A percentile compares a stretch with the other conserved stretches of the same genome.
Conservation (phyloP, 83 land plant genomes). For the Larix sibirica region DNA sequence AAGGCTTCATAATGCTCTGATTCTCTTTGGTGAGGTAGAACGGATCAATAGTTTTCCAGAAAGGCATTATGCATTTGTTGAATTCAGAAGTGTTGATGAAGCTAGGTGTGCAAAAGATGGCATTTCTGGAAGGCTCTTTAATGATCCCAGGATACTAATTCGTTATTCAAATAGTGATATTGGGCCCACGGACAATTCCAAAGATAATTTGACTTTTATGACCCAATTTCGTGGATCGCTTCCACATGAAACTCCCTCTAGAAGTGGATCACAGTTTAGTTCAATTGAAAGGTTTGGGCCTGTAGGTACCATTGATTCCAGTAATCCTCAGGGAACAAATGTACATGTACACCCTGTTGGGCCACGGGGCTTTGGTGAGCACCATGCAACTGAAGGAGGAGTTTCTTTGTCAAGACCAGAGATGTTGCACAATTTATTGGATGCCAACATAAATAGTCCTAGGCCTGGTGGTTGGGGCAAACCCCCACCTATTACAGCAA, state of each 20-base stretch:
- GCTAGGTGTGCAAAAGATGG: slow-evolving; percentile 85
- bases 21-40: slow-evolving; percentile 85
- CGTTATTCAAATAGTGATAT: slow-evolving; percentile 61
- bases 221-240: slow-evolving; percentile 30
- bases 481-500: slow-evolving; percentile 23
- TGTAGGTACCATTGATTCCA: slow-evolving; percentile 21
- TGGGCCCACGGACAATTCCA: slow-evolving; percentile 28
- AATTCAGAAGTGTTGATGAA: slow-evolving; percentile 77
- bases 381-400: not conserved
- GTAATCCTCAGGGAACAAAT: slow-evolving; percentile 30
- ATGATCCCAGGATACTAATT: slow-evolving; percentile 74
- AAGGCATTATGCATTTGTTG: slow-evolving; percentile 71
- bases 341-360: slow-evolving; percentile 30
- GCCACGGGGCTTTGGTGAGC: slow-evolving; percentile 28
- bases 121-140: slow-evolving; percentile 69
- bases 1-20: slow-evolving; percentile 74
- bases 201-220: slow-evolving; percentile 25
- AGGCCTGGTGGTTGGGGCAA: slow-evolving; percentile 38
- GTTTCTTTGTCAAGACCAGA: slow-evolving; percentile 20
- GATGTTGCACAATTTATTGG: slow-evolving; percentile 13
- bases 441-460: slow-evolving; percentile 19
- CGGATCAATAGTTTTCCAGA: slow-evolving; percentile 60
- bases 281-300: slow-evolving; percentile 28
- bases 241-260: slow-evolving; percentile 29
- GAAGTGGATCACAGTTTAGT: slow-evolving; percentile 9